These are phyloP conservation scores for Senecio squalidus DNA, from an alignment of 140 eudicot species.

Conservation along the genomic window DNA sequence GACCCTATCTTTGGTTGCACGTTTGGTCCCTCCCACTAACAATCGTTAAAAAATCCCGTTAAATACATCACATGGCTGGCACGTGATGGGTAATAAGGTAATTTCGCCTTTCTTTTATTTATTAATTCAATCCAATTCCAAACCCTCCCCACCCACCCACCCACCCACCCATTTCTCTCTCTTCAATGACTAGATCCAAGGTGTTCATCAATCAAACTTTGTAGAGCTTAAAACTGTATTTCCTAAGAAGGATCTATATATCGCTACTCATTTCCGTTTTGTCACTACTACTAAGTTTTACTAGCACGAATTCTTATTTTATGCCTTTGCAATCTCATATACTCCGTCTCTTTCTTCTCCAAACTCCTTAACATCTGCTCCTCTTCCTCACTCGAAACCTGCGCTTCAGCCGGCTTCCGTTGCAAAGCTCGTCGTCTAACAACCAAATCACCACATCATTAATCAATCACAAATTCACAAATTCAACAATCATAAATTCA, in stretches of 20 bases:
- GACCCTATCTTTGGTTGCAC: too few species aligned
- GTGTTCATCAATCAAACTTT: conserved; percentile 11
- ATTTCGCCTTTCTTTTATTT: too few species aligned
- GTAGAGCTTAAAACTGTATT: neutral
- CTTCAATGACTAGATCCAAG: conserved; percentile 5
- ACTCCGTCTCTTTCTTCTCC: conserved; percentile 84
- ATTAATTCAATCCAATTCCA: too few species aligned
- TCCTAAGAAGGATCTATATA: neutral
- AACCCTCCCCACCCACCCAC: too few species aligned
- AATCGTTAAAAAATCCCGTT: too few species aligned
- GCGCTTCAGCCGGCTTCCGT: conserved; percentile 63
- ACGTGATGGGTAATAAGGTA: too few species aligned
- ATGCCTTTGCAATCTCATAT: conserved; percentile 90
- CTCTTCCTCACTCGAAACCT: conserved; percentile 72
- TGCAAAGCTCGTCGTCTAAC: conserved; percentile 69
- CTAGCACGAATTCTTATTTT: conserved; percentile 39
- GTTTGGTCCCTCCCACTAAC: too few species aligned
- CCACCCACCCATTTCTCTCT: too few species aligned
- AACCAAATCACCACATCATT: conserved; percentile 6
- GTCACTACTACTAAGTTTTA: neutral
- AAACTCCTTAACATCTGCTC: conserved; percentile 71
- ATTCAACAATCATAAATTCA: neutral
- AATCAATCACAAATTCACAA: neutral
- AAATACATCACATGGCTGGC: too few species aligned
- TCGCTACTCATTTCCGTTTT: neutral